Base-by-base conservation (phyloP, 331 rosid genomes). In the Quercus lobata region DNA sequence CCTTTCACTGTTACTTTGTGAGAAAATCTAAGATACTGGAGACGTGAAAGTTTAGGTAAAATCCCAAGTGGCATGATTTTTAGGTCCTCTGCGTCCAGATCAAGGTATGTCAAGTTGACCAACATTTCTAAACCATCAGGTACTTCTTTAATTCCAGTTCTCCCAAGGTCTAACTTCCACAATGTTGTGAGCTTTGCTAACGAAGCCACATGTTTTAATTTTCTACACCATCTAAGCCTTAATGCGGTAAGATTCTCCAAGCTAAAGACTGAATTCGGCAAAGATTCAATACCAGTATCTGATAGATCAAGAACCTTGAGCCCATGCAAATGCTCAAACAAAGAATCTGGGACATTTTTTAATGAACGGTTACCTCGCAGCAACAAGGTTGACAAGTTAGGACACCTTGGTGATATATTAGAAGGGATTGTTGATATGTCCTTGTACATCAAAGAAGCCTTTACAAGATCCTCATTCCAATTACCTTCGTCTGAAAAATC, bases 41-140 rank as follows among this genome's bases (percentile, higher is more conserved):
- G 84, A 30, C 5, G 46, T 11, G 24, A 37, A 69, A 81, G 74
- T 61, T 79, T 81, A 4, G 78, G 55, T 44, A 85, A 61, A 52
- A 72, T 34, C 21, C 68, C 35, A 30, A 52, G 37, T 1, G 80
- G 62, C n/a, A 74, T 32, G 12, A 49, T 18, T 29, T 57, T 24
- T 55, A 81, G 35, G 1, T 54, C 0, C 55, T 34, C 2, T 11
- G 55, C 30, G 2, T 55, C 8, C 2, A 87, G 73, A 63, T 85
- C 18, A 4, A 82, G 87, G 76, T 85, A 77, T 77, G 56, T 80
- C 30, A 87, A 73, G 21, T 74, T 80, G 41, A 71, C 63, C 76
- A 82, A 46, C 76, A 49, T 72, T 56, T 87, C 80, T 68, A 82
- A 10, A 75, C 83, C 83, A 63, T 70, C 57, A 15, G 88, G 89